Base-by-base conservation (phyloP, 805 yeast species). In the Hanseniaspora pseudoguilliermondii region DNA sequence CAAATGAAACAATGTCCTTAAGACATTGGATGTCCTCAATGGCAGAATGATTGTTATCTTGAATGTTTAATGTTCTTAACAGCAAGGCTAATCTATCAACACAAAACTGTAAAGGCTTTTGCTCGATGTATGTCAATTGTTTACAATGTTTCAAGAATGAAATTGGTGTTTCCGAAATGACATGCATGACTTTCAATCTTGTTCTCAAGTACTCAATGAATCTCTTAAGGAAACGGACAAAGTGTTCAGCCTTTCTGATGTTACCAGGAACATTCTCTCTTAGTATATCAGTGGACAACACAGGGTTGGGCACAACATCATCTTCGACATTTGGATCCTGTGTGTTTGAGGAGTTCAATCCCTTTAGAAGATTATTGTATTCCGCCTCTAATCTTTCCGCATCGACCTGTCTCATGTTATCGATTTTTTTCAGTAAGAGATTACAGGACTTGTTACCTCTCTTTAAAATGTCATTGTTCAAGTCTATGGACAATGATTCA, bases 221-320 rank as follows among this genome's bases (percentile, higher is more conserved):
- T 60, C 99, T 74, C 64, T 90, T 87, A 67, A 93, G 75, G 65
- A 93, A 93, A 3, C 97, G 88, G 16, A 93, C 83, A 64, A 93
- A 93, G 72, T 93, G 98, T 65, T 95, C 97, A 0, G 97, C 99
- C 63, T 95, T 81, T 61, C 98, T 76, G 44, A 93, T 93, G 62
- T 95, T 93, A 13, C 99, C 99, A 0, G 99, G 99, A 11, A 93
- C 82, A 0, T 97, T 97, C 66, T 93, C 98, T 44, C 81, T 83
- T 44, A 93, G 71, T 35, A 93, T 71, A 69, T 93, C 98, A 49
- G 80, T 78, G 0, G 97, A 87, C 47, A 93, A 71, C 0, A 84
- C 86, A 0, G 98, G 98, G 54, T 87, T 87, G 44, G 90, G 80
- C 79, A 93, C 82, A 67, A 88, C 85, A 16, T 44, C 56, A 32